Evolutionary conservation across 2,329 filamentous ascomycete genomes (phyloP).

Genomic region (Ophiostoma ips): DNA sequence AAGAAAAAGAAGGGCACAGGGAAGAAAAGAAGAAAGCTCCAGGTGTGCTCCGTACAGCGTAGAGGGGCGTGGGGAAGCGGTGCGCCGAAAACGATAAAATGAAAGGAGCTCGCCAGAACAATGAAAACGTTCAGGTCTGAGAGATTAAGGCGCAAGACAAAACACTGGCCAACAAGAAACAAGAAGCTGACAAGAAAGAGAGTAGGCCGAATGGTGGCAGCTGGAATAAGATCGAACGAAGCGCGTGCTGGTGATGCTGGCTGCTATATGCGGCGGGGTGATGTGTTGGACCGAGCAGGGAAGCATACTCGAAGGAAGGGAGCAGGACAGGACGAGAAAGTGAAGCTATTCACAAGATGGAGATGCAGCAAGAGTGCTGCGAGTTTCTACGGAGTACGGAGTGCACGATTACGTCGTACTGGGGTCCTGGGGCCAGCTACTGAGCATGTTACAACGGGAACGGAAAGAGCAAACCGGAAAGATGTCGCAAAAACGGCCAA

Average conservation of each 20-base stretch:
- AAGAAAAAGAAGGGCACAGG: not conserved
- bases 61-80: not conserved
- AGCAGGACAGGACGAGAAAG: not conserved
- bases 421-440: no score
- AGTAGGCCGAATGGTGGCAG: not conserved
- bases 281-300: not conserved
- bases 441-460: no score
- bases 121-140: not conserved
- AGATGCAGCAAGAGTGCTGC: not conserved
- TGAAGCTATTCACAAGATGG: slow-evolving; percentile 3
- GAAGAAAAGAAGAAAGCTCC: not conserved
- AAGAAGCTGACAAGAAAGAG: not conserved
- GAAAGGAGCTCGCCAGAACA: not conserved
- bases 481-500: no score
- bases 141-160: not conserved
- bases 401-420: no score
- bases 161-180: not conserved
- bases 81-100: not conserved
- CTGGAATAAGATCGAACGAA: not conserved
- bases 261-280: not conserved
- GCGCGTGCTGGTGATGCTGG: no score
- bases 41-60: not conserved
- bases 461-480: no score
- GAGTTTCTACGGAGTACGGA: no score
- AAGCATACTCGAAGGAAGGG: not conserved